A percentile compares a stretch with the other conserved stretches of the same genome.
Evolutionary conservation across 805 yeast species (phyloP).

Genomic region (Wickerhamomyces chaumierensis): DNA sequence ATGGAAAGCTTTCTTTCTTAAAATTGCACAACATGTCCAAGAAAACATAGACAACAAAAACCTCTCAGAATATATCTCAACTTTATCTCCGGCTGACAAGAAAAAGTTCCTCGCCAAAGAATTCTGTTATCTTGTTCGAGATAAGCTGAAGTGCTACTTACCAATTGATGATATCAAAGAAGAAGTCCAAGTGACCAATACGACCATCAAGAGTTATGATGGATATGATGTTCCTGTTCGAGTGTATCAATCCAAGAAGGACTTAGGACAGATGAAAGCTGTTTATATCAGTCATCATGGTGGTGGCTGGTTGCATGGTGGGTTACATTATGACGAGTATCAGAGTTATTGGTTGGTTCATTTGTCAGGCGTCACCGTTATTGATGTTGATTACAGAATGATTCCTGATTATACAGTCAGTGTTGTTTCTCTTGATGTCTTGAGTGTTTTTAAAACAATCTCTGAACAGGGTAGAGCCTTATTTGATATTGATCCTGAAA

Average conservation of each 20-base stretch:
- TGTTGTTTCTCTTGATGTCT: conserved; percentile 30
- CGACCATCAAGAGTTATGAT: background rate
- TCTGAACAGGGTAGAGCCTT: background rate
- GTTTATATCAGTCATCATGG: conserved; percentile 4
- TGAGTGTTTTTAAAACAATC: conserved; percentile 17
- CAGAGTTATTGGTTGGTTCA: conserved; percentile 4
- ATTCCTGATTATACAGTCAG: conserved; percentile 39
- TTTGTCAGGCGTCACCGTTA: conserved; percentile 14
- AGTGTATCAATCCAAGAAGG: conserved; percentile 1
- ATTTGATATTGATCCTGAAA: background rate
- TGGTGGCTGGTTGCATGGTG: conserved; percentile 4
- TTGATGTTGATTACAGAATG: conserved; percentile 34
- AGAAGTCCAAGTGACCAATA: background rate
- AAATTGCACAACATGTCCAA: background rate
- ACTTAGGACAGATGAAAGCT: background rate
- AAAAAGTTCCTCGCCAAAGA: background rate
- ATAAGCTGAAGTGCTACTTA: background rate
- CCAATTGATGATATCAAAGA: background rate
- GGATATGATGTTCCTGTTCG: conserved; percentile 1
- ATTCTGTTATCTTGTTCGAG: background rate
- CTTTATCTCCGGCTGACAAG: background rate
- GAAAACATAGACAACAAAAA: background rate
- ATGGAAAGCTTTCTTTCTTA: background rate
- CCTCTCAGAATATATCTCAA: background rate
- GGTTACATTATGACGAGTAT: background rate